Base-by-base conservation (phyloP, 495 filamentous ascomycete genomes). In the Trichocladium antarcticum region DNA sequence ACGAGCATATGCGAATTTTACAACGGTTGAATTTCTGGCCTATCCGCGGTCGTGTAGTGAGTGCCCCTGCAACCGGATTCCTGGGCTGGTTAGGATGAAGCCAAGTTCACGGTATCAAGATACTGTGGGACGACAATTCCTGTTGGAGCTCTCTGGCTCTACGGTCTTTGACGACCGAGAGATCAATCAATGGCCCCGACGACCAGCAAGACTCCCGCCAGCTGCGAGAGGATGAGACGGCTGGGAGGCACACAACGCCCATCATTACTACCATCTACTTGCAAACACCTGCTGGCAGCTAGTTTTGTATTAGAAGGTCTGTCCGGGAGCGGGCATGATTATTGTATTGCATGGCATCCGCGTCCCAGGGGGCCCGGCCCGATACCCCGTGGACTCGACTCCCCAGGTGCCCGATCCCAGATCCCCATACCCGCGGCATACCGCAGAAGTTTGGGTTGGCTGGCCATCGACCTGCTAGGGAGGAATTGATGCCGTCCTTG, bases 111-210 rank as follows among this genome's bases (percentile, higher is more conserved):
- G 9, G 70, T 62, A 2, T 72, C 58, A 8, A 73, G 67, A 48
- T 76, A 77, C 45, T 71, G 71, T 6, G 73, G 73, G 37, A 68
- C 57, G 39, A 77, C 59, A 39, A 72, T 74, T 12, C 73, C 68
- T 7, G 69, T 65, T 76, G 74, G 10, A 77, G 62, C 32, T 71
- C 68, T n/a, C 60, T 57, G 9, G 74, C 70, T 20, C 63, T 63
- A 1, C 62, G 39, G 35, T 65, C 67, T 6, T 52, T 49, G 17
- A 58, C 60, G 10, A 55, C 53, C 1, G 69, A 67, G 22, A 77
- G 62, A 47, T 74, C 68, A 11, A 75, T 56, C 47, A 77, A 77
- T 11, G 68, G 69, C 8, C 72, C 72, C 0, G 58, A 44, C 22
- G 56, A 43, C 73, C 73, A 75, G 50, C 69, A 76, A 11, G 64